These are phyloP conservation scores for Rhodotorula sp. DNA, from an alignment of 1,284 basidiomycete genomes.

Conservation along the genomic window DNA sequence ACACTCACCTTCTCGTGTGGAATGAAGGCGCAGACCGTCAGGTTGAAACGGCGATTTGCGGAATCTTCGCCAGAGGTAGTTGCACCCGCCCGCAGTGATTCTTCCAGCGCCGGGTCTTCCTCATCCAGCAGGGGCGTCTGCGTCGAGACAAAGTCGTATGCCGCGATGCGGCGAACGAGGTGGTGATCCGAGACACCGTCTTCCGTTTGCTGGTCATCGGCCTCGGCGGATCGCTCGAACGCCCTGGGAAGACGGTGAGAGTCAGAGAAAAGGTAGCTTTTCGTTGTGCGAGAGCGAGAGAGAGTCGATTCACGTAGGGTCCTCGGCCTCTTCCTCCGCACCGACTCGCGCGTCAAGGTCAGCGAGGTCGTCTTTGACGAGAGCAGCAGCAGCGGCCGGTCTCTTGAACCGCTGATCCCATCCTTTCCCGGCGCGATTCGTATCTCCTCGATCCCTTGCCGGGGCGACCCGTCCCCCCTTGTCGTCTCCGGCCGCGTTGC, in stretches of 20 bases:
- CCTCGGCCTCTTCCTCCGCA: not conserved
- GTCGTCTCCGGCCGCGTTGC: not conserved
- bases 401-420: constrained; percentile 36
- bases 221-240: not conserved
- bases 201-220: too few relatives aligned
- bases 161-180: constrained; percentile 28
- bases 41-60: constrained; percentile 9
- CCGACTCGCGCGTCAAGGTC: not conserved
- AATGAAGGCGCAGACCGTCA: constrained; percentile 33
- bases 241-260: not conserved
- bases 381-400: not conserved
- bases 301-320: not conserved
- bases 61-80: too few relatives aligned
- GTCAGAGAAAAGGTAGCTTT: not conserved
- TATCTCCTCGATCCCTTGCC: constrained; percentile 8
- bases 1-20: constrained; percentile 24
- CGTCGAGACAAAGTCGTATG: constrained; percentile 3
- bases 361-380: not conserved
- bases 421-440: constrained; percentile 12
- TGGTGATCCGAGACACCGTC: constrained; percentile 11
- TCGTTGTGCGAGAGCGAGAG: too few relatives aligned
- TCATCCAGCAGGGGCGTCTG: not conserved
- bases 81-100: not conserved
- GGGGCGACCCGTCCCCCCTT: not conserved
- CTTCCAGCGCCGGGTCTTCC: not conserved